phyloP scores from a whole-genome alignment of 2,329 filamentous ascomycete genomes.

The Colletotrichum graminicola region DNA sequence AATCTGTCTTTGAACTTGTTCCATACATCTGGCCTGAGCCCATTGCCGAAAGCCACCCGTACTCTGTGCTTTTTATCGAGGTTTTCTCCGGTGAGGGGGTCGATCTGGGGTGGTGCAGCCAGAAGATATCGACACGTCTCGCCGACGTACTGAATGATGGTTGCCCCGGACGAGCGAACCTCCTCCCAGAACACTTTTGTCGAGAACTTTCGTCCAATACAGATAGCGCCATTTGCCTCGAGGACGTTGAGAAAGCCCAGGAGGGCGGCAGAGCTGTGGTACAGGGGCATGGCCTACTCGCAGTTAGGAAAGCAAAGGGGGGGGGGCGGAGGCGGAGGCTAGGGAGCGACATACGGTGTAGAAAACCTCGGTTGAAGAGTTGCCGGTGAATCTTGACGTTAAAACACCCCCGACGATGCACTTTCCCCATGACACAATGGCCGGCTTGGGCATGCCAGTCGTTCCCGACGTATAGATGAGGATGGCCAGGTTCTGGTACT shows the following conservation, averaged over 20 bases:
- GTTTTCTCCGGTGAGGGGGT: conserved; percentile 73
- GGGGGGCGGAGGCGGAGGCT: conserved; percentile 23
- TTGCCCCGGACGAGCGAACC: conserved; percentile 77
- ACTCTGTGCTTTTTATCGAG: conserved; percentile 81
- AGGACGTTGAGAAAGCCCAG: conserved; percentile 76
- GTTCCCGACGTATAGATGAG: conserved; percentile 91
- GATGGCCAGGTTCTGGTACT: conserved; percentile 70
- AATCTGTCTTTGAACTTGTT: conserved; percentile 85
- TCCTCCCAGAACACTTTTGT: conserved; percentile 83
- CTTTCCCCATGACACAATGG: conserved; percentile 81
- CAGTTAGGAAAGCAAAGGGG: conserved; percentile 18
- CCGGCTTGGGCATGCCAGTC: conserved; percentile 85
- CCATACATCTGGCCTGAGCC: conserved; percentile 88
- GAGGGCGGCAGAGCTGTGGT: conserved; percentile 83
- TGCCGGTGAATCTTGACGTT: conserved; percentile 65
- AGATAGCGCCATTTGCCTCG: conserved; percentile 72
- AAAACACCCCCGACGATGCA: conserved; percentile 66
- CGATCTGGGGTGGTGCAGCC: conserved; percentile 71
- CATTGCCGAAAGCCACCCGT: conserved; percentile 85
- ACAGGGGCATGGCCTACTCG: conserved; percentile 83
- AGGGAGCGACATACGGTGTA: conserved; percentile 72
- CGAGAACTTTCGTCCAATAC: conserved; percentile 83
- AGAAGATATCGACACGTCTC: conserved; percentile 89
- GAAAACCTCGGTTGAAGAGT: conserved; percentile 75
- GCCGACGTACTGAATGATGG: conserved; percentile 87